Percentiles rank a stretch among this genome's conserved stretches.
Conservation (phyloP, 2,329 filamentous ascomycete species). For the Fonsecaea multimorphosa region DNA sequence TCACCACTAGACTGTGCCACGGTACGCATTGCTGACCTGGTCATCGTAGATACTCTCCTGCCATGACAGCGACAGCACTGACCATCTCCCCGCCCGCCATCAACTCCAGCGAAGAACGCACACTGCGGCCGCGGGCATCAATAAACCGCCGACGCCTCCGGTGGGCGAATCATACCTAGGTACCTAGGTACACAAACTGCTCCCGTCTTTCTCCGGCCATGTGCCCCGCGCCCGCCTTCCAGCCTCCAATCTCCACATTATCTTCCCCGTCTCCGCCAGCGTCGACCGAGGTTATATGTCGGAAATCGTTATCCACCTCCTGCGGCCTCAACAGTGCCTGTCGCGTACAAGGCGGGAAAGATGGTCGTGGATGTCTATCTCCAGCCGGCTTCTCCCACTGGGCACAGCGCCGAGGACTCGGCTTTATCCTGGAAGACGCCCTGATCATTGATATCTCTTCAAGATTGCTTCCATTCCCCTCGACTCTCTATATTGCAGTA, state of each 20-base stretch:
- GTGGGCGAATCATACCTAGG: not conserved
- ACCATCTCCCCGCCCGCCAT: not conserved
- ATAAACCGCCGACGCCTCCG: not conserved
- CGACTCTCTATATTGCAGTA: not conserved
- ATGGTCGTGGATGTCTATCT: not conserved
- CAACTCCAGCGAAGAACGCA: not conserved
- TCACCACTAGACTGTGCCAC: too few relatives aligned
- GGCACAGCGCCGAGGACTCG: not conserved
- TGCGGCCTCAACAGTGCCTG: not conserved
- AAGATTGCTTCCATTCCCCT: not conserved
- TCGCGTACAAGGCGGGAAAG: not conserved
- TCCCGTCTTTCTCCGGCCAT: not conserved
- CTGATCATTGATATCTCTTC: not conserved
- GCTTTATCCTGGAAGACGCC: not conserved
- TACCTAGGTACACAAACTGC: not conserved
- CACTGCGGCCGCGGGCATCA: not conserved
- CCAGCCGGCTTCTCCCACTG: not conserved
- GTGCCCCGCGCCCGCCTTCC: not conserved
- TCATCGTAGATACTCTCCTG: not conserved
- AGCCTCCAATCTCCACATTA: conserved; percentile 4
- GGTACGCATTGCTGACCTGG: not conserved
- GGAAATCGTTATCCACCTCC: not conserved
- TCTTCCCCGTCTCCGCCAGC: not conserved
- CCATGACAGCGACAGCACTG: not conserved
- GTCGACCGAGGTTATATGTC: conserved; percentile 7